These are phyloP conservation scores for Fusarium xyrophilum DNA, from an alignment of 2,329 filamentous ascomycete genomes.

Conservation along the genomic window DNA sequence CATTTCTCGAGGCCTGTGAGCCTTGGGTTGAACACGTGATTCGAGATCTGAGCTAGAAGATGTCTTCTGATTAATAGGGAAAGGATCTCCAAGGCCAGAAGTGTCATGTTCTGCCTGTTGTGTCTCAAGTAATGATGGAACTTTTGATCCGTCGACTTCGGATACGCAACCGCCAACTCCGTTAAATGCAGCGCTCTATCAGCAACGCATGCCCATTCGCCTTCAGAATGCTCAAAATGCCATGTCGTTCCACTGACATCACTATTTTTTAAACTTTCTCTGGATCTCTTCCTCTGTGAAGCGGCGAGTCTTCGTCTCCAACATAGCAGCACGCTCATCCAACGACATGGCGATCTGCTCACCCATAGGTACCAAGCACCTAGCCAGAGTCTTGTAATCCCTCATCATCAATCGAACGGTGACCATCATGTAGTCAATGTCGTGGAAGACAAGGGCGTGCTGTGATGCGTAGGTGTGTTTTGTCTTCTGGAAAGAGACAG, in stretches of 20 bases:
- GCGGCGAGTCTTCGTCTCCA: constrained; percentile 35
- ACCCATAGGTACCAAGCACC: constrained; percentile 76
- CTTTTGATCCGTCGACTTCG: background rate
- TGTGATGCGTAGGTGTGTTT: constrained; percentile 72
- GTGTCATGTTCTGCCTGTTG: background rate
- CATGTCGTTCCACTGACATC: rapidly evolving
- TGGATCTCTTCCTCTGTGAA: constrained; percentile 39
- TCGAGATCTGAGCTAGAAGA: background rate
- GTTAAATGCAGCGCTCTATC: background rate
- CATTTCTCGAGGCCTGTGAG: background rate
- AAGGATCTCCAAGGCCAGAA: rapidly evolving
- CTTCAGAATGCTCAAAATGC: no score
- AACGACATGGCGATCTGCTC: constrained; percentile 71
- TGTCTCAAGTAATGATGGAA: background rate
- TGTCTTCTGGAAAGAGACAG: constrained; percentile 72
- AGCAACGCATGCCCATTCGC: background rate
- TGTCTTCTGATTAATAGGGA: rapidly evolving
- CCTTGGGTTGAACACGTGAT: background rate
- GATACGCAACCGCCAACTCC: background rate
- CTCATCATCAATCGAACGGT: constrained; percentile 72
- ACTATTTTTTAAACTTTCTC: constrained; percentile 31
- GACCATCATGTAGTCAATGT: constrained; percentile 82
- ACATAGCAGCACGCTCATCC: constrained; percentile 46
- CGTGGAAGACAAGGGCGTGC: constrained; percentile 76
- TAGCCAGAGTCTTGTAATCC: constrained; percentile 73